Percentiles rank a stretch among this genome's conserved stretches.
phyloP scores from a whole-genome alignment of 1,284 basidiomycete species.

The Anthracocystis setariae region DNA sequence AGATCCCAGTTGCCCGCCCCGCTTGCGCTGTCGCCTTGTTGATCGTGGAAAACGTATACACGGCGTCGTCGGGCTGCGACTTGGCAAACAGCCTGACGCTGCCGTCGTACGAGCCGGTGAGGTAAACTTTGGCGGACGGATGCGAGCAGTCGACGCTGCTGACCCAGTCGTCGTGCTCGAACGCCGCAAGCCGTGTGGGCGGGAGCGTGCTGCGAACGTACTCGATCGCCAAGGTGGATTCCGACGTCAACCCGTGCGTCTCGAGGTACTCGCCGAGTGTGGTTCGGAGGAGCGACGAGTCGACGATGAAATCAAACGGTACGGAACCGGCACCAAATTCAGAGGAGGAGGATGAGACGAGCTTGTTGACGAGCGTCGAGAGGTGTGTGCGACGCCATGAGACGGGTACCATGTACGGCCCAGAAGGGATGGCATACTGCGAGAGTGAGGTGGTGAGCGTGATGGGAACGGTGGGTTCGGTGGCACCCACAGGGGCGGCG shows the following conservation, averaged over 20 bases:
- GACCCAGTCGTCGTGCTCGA: slow-evolving; percentile 94
- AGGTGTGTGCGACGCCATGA: slow-evolving; percentile 93
- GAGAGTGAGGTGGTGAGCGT: slow-evolving; percentile 62
- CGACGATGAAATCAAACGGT: slow-evolving; percentile 92
- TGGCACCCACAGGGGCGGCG: not conserved
- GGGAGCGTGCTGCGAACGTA: slow-evolving; percentile 93
- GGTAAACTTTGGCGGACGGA: slow-evolving; percentile 35
- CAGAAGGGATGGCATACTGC: slow-evolving; percentile 81
- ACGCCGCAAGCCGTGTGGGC: slow-evolving; percentile 80
- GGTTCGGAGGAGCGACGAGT: slow-evolving; percentile 78
- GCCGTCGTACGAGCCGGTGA: slow-evolving; percentile 68
- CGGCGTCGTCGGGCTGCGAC: slow-evolving; percentile 32
- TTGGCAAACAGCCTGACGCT: slow-evolving; percentile 59
- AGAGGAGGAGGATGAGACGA: slow-evolving; percentile 71
- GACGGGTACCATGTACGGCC: slow-evolving; percentile 92
- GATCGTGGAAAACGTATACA: slow-evolving; percentile 48
- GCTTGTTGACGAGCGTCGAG: slow-evolving; percentile 97
- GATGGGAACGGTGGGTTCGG: slow-evolving; percentile 51
- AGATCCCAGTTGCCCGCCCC: slow-evolving; percentile 72
- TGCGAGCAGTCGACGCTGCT: slow-evolving; percentile 75
- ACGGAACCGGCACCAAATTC: slow-evolving; percentile 71
- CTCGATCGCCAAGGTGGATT: slow-evolving; percentile 90
- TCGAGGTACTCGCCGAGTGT: slow-evolving; percentile 82
- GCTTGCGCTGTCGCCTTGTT: slow-evolving; percentile 46
- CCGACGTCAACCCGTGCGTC: slow-evolving; percentile 75